Base-by-base conservation (phyloP, 78 protist genomes). In the Cavenderia fasciculata region DNA sequence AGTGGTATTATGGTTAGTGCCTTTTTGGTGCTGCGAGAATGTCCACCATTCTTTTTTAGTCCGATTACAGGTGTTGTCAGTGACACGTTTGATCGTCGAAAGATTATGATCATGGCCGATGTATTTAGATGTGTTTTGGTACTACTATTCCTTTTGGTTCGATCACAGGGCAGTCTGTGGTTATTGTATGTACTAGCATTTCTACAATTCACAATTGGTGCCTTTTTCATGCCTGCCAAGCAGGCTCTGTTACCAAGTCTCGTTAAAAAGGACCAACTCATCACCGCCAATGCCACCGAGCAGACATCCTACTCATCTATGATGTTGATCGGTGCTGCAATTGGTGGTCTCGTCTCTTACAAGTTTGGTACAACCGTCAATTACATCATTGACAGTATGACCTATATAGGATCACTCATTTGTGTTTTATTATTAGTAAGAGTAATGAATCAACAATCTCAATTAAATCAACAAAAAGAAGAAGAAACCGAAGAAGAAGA, bases 271-370 rank as follows among this genome's bases (percentile, higher is more conserved):
- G 25, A 49, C 1, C 77, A 79, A 21, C 7, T 79, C 10, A 44
- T 79, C 4, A 79, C 88, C 1, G 88, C 88, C 47, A 79, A 79
- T 27, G 88, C 88, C 5, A 44, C 51, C 33, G 88, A 79, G 11
- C 88, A 79, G 57, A 14, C 69, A 1, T 43, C 76, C 2, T 79
- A 79, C 56, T 79, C 88, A 21, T 43, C 76, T 2, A 79, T 79
- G 88, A 79, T 79, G 88, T 38, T 79, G n/a, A 11, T 79, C 12
- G 88, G 88, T 41, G 88, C 88, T 2, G 38, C 69, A 18, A 4
- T 79, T 2, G 88, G 88, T 52, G 88, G 88, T 25, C 2, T 41
- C 18, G 25, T 79, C 11, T 51, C 54, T 6, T 79, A 49, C 29
- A 8, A 36, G 0, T 16, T 79, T 5, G 88, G 88, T 21, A 79